These are phyloP conservation scores for Groenewaldozyma salmanticensis DNA, from an alignment of 805 yeast species.

Conservation along the genomic window DNA sequence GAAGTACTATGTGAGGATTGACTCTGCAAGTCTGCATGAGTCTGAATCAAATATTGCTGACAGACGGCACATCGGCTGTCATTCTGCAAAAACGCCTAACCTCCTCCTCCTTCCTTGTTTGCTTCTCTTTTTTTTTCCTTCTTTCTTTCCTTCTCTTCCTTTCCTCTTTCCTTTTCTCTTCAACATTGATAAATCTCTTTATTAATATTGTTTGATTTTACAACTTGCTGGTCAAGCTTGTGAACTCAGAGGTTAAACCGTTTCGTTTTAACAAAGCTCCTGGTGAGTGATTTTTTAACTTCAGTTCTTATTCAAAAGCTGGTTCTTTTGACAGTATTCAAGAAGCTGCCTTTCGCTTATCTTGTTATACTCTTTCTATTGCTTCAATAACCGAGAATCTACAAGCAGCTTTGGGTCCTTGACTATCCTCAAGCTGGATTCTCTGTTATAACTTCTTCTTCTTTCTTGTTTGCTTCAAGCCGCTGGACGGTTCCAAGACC, in stretches of 20 bases:
- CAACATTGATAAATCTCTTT: constrained; percentile 6
- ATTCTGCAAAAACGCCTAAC: too few relatives aligned
- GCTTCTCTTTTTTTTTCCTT: neutral
- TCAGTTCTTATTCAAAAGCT: constrained; percentile 1
- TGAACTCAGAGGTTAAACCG: constrained; percentile 2
- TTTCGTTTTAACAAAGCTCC: constrained; percentile 9
- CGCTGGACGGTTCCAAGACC: too few relatives aligned
- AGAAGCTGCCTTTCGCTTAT: neutral
- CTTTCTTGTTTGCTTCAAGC: too few relatives aligned
- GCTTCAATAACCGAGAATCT: too few relatives aligned
- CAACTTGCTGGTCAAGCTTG: constrained; percentile 20
- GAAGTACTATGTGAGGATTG: too few relatives aligned
- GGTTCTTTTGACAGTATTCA: constrained; percentile 1
- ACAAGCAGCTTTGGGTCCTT: too few relatives aligned
- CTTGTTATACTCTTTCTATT: too few relatives aligned
- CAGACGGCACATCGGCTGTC: too few relatives aligned
- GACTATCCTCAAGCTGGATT: too few relatives aligned
- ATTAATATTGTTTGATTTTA: constrained; percentile 1
- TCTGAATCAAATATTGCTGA: too few relatives aligned
- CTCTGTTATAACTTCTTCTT: too few relatives aligned
- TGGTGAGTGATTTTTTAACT: constrained; percentile 11
- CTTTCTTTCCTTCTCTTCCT: constrained; percentile 1
- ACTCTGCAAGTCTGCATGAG: too few relatives aligned
- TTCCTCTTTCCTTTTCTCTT: constrained; percentile 6
- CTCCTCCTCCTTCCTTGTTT: neutral